Evolutionary conservation across 169 alveolate genomes (phyloP).

Genomic region (Plasmodium falciparum): DNA sequence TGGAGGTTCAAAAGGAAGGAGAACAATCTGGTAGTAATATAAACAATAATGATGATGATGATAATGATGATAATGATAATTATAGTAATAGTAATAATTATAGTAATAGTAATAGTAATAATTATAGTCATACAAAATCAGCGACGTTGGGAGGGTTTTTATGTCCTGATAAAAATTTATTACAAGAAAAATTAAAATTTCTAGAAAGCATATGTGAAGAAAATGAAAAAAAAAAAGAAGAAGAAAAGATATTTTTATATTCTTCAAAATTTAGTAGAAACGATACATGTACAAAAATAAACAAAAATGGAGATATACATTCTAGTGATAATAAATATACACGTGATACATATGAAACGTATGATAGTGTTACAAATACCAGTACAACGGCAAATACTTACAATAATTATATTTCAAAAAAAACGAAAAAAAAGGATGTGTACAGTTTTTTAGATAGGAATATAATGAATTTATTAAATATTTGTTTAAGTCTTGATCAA

Average conservation of each 20-base stretch:
- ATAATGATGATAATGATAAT: too few relatives aligned
- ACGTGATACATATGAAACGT: background rate
- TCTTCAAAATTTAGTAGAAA: constrained; percentile 21
- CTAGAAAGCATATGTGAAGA: constrained; percentile 78
- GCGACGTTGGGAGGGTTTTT: constrained; percentile 61
- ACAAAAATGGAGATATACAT: background rate
- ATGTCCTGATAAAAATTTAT: constrained; percentile 22
- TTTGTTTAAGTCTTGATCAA: constrained; percentile 70
- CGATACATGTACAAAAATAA: background rate
- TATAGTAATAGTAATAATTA: background rate
- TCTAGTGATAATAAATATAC: background rate
- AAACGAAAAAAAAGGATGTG: background rate
- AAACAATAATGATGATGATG: background rate
- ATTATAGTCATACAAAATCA: background rate
- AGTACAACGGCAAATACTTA: background rate
- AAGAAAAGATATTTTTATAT: constrained; percentile 23
- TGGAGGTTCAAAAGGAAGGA: background rate
- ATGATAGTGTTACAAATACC: background rate
- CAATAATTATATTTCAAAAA: background rate
- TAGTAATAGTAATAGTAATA: background rate
- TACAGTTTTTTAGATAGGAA: constrained; percentile 29
- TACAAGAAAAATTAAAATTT: constrained; percentile 1
- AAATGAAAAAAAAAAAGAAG: constrained; percentile 79
- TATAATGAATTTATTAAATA: constrained; percentile 26
- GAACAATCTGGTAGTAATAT: constrained; percentile 15